Evolutionary conservation across 169 alveolate species (phyloP), one percentile per base, ranked within the genome.

Genomic region (Neospora caninum): DNA sequence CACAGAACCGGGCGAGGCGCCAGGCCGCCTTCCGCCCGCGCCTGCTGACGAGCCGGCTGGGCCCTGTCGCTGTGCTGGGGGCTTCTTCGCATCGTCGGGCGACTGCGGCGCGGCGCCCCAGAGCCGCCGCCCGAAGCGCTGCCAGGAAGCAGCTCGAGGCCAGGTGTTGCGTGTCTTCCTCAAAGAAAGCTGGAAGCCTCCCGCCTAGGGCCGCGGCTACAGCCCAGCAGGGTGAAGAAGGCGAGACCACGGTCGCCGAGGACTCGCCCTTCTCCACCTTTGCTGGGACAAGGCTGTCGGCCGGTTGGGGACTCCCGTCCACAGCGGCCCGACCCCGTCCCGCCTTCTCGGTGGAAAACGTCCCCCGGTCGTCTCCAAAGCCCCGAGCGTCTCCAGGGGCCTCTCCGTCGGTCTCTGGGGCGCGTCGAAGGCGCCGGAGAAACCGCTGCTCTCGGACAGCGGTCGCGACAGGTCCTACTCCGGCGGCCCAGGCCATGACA

Each of bases 381-480:
- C 86, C 86, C 29, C 41, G 20, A 13, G 13, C 86, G 18, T 16
- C 34, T 22, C 42, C 38, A 10, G 13, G 43, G 39, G n/a, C 13
- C 53, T 34, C 54, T 80, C 13, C 34, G 58, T 4, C 54, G 1
- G 34, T 34, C 53, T 80, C 54, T 25, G 43, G 49, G 31, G 88
- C 88, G n/a, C 86, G 94, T 70, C 38, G 70, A 45, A 82, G 86
- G 83, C 69, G 91, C 91, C 22, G 91, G 91, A 34, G 91, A 38
- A 70, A 82, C 83, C 42, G 94, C 91, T 64, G 91, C 94, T 78
- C 82, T 67, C 80, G 82, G 41, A 41, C 70, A 6, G 91, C 94
- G 39, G 91, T 82, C 0, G 94, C 88, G 58, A 88, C 94, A 80
- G 94, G 82, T 43, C 88, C 84, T 18, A 64, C 54, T 36, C 87